Conservation (phyloP, 2,329 filamentous ascomycete genomes). For the Aspergillus sp. region DNA sequence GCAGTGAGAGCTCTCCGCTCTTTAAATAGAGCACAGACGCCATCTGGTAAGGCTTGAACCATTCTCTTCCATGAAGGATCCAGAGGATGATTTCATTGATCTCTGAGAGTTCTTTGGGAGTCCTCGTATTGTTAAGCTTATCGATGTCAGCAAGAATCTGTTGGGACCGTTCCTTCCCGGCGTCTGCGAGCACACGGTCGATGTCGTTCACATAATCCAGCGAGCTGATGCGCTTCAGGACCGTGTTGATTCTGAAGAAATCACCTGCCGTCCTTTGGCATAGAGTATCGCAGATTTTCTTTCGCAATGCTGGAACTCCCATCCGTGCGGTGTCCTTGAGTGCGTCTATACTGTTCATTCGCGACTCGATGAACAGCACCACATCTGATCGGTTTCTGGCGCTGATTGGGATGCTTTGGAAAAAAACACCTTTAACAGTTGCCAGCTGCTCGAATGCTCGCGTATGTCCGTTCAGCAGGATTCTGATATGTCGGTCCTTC, state of each 20-base stretch:
- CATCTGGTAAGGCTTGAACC: conserved; percentile 13
- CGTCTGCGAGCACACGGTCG: conserved; percentile 17
- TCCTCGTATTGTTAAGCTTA: conserved; percentile 15
- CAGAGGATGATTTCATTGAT: conserved; percentile 24
- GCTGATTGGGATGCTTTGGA: conserved; percentile 13
- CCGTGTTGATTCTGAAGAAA: conserved; percentile 19
- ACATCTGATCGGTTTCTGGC: conserved; percentile 15
- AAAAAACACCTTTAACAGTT: conserved; percentile 1
- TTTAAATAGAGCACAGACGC: conserved; percentile 15
- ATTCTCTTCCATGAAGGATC: conserved; percentile 14
- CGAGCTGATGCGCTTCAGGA: conserved; percentile 19
- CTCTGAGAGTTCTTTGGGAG: conserved; percentile 19
- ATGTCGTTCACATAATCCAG: conserved; percentile 22
- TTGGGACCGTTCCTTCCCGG: conserved; percentile 16
- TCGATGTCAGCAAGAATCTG: conserved; percentile 20
- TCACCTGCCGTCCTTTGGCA: conserved; percentile 17
- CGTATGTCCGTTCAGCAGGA: conserved; percentile 17
- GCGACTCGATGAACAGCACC: conserved; percentile 16
- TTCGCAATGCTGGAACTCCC: conserved; percentile 13
- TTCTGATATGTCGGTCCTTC: conserved; percentile 7
- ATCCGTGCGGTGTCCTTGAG: conserved; percentile 14
- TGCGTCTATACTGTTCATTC: conserved; percentile 20
- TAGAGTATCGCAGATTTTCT: conserved; percentile 14
- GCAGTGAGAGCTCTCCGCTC: conserved; percentile 17
- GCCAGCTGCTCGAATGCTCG: conserved; percentile 14